phyloP scores from a whole-genome alignment of 169 alveolate species.

The Theileria luwenshuni region DNA sequence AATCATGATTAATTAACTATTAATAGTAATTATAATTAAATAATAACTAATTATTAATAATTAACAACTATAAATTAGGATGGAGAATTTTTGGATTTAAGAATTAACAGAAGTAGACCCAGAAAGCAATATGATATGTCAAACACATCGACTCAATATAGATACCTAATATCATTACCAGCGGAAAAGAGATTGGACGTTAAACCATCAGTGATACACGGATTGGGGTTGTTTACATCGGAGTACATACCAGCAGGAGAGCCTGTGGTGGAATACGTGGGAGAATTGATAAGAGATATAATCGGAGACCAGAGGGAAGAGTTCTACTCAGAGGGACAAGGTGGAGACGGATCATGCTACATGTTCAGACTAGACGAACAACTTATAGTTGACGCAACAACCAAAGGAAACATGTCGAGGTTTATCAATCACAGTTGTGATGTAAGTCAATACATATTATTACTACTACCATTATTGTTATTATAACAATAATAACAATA shows the following conservation, averaged over 20 bases:
- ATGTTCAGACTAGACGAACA: constrained; percentile 92
- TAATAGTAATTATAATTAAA: too few species aligned
- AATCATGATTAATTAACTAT: neutral
- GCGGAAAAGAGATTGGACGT: constrained; percentile 75
- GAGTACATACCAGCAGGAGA: constrained; percentile 89
- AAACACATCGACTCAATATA: constrained; percentile 72
- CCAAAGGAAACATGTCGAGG: constrained; percentile 93
- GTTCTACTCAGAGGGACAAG: constrained; percentile 65
- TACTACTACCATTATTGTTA: neutral
- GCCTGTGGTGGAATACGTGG: constrained; percentile 94
- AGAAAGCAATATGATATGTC: constrained; percentile 53
- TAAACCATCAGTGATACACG: constrained; percentile 87
- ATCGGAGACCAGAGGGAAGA: constrained; percentile 76
- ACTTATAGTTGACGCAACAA: constrained; percentile 95
- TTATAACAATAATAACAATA: neutral
- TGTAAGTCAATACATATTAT: constrained; percentile 42
- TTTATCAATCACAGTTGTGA: constrained; percentile 97
- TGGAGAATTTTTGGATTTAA: constrained; percentile 2
- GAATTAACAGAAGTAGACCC: constrained; percentile 51
- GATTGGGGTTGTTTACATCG: constrained; percentile 90
- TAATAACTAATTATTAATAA: too few species aligned
- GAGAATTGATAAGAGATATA: constrained; percentile 84
- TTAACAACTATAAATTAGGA: too few species aligned
- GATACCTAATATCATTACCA: constrained; percentile 76
- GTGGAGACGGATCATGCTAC: constrained; percentile 77